Evolutionary conservation across 1,284 basidiomycete genomes (phyloP).

Genomic region (Tylopilus sp.): DNA sequence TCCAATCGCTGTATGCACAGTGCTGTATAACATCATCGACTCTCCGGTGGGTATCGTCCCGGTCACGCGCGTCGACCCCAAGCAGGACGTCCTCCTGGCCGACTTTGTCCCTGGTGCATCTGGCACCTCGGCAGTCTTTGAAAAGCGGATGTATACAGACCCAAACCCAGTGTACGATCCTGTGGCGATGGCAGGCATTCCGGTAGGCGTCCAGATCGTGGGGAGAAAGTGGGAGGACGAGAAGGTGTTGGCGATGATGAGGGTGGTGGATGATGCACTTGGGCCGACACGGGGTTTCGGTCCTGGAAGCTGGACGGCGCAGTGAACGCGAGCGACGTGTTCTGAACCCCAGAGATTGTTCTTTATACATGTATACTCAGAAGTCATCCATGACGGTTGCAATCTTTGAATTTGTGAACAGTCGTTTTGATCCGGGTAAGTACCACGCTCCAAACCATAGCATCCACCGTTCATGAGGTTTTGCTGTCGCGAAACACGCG

Average conservation of each 20-base stretch:
- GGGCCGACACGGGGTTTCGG: constrained; percentile 65
- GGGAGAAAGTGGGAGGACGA: constrained; percentile 88
- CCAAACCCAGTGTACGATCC: constrained; percentile 74
- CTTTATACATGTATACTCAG: too few relatives aligned
- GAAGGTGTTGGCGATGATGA: constrained; percentile 87
- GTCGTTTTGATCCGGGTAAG: too few relatives aligned
- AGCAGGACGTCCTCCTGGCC: constrained; percentile 67
- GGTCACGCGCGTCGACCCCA: constrained; percentile 80
- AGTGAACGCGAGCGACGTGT: not conserved
- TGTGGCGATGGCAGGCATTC: constrained; percentile 80
- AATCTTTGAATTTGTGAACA: too few relatives aligned
- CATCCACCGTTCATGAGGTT: too few relatives aligned
- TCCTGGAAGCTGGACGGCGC: constrained; percentile 49
- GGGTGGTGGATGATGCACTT: constrained; percentile 77
- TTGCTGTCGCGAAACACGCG: too few relatives aligned
- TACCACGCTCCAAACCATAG: too few relatives aligned
- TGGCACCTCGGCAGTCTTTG: constrained; percentile 66
- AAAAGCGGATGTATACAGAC: constrained; percentile 66
- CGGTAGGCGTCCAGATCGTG: constrained; percentile 86
- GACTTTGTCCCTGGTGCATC: constrained; percentile 63
- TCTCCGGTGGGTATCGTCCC: constrained; percentile 83
- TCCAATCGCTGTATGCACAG: constrained; percentile 62
- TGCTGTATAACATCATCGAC: constrained; percentile 83
- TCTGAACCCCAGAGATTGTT: too few relatives aligned
- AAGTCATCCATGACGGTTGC: too few relatives aligned